phyloP scores from a whole-genome alignment of 2,329 filamentous ascomycete species.

The Pseudogymnoascus verrucosus region DNA sequence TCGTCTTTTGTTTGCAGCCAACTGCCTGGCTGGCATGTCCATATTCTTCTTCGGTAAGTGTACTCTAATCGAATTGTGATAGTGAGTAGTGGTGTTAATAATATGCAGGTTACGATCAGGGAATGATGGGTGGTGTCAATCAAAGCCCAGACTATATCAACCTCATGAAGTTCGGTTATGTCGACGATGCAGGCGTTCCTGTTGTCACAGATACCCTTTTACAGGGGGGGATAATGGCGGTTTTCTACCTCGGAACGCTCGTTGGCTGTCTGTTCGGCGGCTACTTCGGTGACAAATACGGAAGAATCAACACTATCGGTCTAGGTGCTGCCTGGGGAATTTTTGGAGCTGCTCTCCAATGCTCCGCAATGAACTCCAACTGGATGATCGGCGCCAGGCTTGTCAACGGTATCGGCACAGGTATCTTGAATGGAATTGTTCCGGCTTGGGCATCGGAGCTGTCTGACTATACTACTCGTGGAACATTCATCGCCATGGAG shows the following conservation, averaged over 20 bases:
- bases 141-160: conserved; percentile 55
- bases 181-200: conserved; percentile 41
- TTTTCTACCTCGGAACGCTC: conserved; percentile 52
- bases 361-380: conserved; percentile 36
- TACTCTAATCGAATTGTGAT: neutral
- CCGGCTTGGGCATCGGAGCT: conserved; percentile 67
- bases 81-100: neutral
- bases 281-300: conserved; percentile 53
- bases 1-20: conserved; percentile 50
- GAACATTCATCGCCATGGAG: conserved; percentile 56
- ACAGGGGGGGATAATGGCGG: conserved; percentile 53
- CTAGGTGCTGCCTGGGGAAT: conserved; percentile 41
- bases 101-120: conserved; percentile 41
- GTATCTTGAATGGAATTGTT: conserved; percentile 61
- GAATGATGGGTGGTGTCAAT: conserved; percentile 58
- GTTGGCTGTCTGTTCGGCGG: conserved; percentile 56
- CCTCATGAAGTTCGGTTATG: conserved; percentile 57
- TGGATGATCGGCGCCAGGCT: conserved; percentile 58
- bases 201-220: conserved; percentile 52
- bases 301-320: conserved; percentile 56
- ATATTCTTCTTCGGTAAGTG: conserved; percentile 57
- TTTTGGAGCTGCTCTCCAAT: conserved; percentile 39
- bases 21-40: conserved; percentile 55
- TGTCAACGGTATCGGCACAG: conserved; percentile 59
- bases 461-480: conserved; percentile 56